phyloP scores from a whole-genome alignment of 108 stramenopile genomes.

The Fragilariopsis cylindrus region DNA sequence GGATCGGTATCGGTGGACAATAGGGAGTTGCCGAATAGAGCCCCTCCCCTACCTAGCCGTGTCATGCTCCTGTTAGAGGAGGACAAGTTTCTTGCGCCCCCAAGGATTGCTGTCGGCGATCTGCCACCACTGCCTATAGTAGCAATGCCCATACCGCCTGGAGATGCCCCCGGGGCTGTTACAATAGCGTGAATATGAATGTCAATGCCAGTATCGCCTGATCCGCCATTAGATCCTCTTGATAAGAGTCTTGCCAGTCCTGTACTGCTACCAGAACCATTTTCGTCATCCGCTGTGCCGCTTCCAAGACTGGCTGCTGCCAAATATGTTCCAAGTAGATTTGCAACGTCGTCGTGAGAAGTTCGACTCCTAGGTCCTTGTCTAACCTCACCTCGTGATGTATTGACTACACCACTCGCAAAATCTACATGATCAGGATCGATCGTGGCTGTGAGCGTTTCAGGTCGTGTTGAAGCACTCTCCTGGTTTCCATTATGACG shows the following conservation, averaged over 20 bases:
- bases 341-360: conserved; percentile 35
- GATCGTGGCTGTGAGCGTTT: neutral
- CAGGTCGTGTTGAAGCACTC: conserved; percentile 7
- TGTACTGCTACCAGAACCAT: conserved; percentile 28
- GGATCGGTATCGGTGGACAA: neutral
- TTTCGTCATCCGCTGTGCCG: conserved; percentile 16
- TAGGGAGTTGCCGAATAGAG: neutral
- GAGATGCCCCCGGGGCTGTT: conserved; percentile 59
- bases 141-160: conserved; percentile 40
- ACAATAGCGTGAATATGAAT: conserved; percentile 93
- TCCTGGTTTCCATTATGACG: conserved; percentile 7
- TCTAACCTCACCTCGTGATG: conserved; percentile 62
- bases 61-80: conserved; percentile 4
- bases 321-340: conserved; percentile 56
- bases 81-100: conserved; percentile 13
- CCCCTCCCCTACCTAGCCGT: neutral
- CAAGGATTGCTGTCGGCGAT: conserved; percentile 13
- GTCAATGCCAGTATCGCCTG: conserved; percentile 60
- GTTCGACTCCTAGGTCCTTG: conserved; percentile 39
- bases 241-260: conserved; percentile 45
- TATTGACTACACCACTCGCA: conserved; percentile 78
- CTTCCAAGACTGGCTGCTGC: conserved; percentile 52
- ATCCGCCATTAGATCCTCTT: conserved; percentile 23
- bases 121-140: conserved; percentile 20
- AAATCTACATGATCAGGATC: conserved; percentile 84